Percentiles rank a stretch among this genome's conserved stretches.
phyloP scores from a whole-genome alignment of 2,329 filamentous ascomycete species.

The Ophiognomonia clavigignenti-juglandacearum region DNA sequence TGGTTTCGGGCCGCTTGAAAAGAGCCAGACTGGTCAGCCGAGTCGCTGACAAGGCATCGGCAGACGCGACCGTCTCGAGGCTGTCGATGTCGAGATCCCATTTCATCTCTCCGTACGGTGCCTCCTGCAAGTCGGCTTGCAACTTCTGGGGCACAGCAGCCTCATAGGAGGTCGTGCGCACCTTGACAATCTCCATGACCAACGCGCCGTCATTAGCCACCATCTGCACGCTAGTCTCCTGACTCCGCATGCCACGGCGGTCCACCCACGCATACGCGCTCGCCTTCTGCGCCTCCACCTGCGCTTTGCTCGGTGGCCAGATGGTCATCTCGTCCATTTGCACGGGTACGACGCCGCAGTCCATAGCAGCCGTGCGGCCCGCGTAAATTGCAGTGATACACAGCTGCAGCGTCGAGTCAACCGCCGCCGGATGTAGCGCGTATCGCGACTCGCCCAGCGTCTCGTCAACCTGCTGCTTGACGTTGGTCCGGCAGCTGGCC shows the following conservation, averaged over 20 bases:
- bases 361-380: slow-evolving; percentile 24
- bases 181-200: slow-evolving; percentile 23
- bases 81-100: slow-evolving; percentile 24
- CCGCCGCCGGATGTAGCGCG: slow-evolving; percentile 32
- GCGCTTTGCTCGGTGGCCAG: slow-evolving; percentile 10
- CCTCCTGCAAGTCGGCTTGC: slow-evolving; percentile 12
- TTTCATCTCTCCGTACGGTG: slow-evolving; percentile 23
- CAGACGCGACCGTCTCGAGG: not conserved
- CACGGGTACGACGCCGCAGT: slow-evolving; percentile 26
- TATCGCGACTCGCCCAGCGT: slow-evolving; percentile 31
- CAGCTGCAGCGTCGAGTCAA: slow-evolving; percentile 33
- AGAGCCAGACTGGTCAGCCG: slow-evolving; percentile 19
- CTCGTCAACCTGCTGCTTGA: slow-evolving; percentile 17
- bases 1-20: slow-evolving; percentile 23
- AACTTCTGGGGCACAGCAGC: slow-evolving; percentile 24
- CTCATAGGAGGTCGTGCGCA: slow-evolving; percentile 24
- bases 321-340: slow-evolving; percentile 23
- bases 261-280: slow-evolving; percentile 19
- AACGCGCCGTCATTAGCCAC: slow-evolving; percentile 21
- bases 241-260: slow-evolving; percentile 19
- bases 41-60: slow-evolving; percentile 1
- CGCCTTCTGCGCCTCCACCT: slow-evolving; percentile 16
- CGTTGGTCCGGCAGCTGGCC: slow-evolving; percentile 23
- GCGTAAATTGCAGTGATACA: slow-evolving; percentile 26
- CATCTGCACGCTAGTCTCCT: slow-evolving; percentile 19